These are phyloP conservation scores for Leishmania braziliensis DNA, from an alignment of 208 protist species.

Conservation along the genomic window DNA sequence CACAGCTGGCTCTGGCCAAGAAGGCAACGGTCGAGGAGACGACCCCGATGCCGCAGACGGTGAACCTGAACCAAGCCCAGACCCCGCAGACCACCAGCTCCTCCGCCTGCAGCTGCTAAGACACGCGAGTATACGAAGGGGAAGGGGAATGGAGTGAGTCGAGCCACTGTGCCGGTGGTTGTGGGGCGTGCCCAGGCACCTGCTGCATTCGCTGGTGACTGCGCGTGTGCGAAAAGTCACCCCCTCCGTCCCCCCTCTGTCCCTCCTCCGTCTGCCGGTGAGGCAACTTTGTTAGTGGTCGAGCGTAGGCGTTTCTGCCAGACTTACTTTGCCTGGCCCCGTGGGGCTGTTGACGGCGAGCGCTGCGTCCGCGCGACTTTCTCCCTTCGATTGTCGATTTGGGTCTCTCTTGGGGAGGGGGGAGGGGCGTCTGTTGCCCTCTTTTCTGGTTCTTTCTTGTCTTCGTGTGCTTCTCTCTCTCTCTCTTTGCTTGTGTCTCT, in stretches of 20 bases:
- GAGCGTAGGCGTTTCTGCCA: not conserved
- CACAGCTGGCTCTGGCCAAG: conserved; percentile 69
- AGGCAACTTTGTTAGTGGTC: not conserved
- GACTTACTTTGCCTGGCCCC: not conserved
- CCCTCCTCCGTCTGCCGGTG: not conserved
- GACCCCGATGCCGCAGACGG: conserved; percentile 60
- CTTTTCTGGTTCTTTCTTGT: too few relatives aligned
- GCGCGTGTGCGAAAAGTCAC: not conserved
- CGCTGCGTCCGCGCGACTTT: too few relatives aligned
- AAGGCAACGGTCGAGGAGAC: conserved; percentile 63
- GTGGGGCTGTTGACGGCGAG: not conserved
- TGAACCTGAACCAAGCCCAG: conserved; percentile 60
- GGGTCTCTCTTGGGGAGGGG: not conserved
- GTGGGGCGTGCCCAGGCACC: not conserved
- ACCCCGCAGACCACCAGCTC: conserved; percentile 30
- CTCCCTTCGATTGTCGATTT: too few relatives aligned
- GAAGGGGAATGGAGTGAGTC: not conserved
- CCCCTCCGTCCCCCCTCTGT: not conserved
- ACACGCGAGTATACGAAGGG: not conserved
- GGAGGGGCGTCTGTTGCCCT: not conserved
- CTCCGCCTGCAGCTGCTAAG: conserved; percentile 27
- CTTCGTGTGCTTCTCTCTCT: too few relatives aligned
- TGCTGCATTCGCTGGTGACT: not conserved
- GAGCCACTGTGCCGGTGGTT: not conserved
- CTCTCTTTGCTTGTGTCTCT: too few relatives aligned